These are phyloP conservation scores for Pterulicium gracile DNA, from an alignment of 1,284 basidiomycete species.

Conservation along the genomic window DNA sequence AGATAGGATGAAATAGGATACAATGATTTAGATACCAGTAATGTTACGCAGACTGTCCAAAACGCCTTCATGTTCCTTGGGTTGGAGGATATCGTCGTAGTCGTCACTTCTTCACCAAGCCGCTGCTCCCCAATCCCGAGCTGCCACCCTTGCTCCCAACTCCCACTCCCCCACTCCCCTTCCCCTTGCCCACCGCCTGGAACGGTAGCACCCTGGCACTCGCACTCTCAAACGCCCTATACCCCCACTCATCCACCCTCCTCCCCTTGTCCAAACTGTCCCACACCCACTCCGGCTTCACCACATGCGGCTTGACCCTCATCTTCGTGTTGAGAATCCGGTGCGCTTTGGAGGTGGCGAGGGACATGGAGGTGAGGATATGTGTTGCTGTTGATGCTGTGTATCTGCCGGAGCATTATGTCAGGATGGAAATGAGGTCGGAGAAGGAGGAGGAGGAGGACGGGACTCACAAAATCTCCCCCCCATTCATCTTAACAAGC, in stretches of 20 bases:
- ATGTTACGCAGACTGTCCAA: too few species aligned
- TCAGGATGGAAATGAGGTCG: conserved; percentile 4
- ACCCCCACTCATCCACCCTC: conserved; percentile 43
- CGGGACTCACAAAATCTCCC: conserved; percentile 34
- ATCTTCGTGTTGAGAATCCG: conserved; percentile 40
- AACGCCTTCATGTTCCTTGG: too few species aligned
- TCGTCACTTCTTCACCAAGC: too few species aligned
- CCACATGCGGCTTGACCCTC: conserved; percentile 37
- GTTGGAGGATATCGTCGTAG: too few species aligned
- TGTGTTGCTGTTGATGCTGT: conserved; percentile 55
- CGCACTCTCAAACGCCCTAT: conserved; percentile 31
- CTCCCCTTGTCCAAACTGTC: conserved; percentile 52
- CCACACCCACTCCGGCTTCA: conserved; percentile 61
- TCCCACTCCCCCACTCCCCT: not conserved
- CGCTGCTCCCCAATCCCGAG: too few species aligned
- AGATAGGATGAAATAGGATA: too few species aligned
- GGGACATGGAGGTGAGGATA: conserved; percentile 56
- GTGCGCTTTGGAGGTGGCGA: conserved; percentile 57
- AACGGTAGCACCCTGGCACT: not conserved
- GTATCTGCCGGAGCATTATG: conserved; percentile 22
- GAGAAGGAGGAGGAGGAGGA: not conserved
- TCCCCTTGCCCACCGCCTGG: not conserved
- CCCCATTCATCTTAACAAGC: conserved; percentile 46
- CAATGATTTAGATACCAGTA: too few species aligned
- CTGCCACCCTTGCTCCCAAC: too few species aligned